A percentile compares a stretch with the other conserved stretches of the same genome.
Evolutionary conservation across 352 stramenopile genomes (phyloP).

Genomic region (Thalassiosira pacifica): DNA sequence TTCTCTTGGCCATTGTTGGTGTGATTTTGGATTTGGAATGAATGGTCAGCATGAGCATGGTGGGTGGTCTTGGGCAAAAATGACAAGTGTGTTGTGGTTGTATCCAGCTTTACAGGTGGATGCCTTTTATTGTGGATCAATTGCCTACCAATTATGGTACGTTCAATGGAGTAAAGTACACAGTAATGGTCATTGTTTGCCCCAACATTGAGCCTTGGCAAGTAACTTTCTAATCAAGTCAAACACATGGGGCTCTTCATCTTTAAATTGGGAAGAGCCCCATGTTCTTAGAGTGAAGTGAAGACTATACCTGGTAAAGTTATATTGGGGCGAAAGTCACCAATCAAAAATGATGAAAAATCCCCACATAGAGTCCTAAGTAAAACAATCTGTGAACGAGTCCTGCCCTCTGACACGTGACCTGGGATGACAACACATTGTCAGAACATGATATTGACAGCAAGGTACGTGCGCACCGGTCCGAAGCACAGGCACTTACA

Average conservation of each 20-base stretch:
- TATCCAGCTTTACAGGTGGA: not conserved
- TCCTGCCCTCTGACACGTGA: not conserved
- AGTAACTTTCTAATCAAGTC: not conserved
- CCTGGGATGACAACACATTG: not conserved
- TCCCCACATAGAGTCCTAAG: not conserved
- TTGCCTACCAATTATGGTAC: slow-evolving; percentile 1
- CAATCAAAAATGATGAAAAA: not conserved
- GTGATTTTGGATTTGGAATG: not conserved
- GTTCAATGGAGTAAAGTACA: not conserved
- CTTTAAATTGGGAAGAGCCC: not conserved
- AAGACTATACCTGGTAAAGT: not conserved
- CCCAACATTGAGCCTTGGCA: not conserved
- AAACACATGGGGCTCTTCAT: not conserved
- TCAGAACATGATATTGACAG: no score
- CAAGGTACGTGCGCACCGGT: no score
- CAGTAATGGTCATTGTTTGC: slow-evolving; percentile 1
- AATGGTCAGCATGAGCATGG: no score
- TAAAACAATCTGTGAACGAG: not conserved
- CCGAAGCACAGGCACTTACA: no score
- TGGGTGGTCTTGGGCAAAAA: no score
- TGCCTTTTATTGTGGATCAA: not conserved
- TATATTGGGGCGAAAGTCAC: slow-evolving; percentile 7
- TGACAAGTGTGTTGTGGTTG: not conserved
- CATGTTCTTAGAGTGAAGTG: not conserved
- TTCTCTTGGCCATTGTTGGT: no score